Evolutionary conservation across 176 grass and related monocot species (phyloP), one percentile per base, ranked within the genome.

Genomic region (Aegilops speltoides): DNA sequence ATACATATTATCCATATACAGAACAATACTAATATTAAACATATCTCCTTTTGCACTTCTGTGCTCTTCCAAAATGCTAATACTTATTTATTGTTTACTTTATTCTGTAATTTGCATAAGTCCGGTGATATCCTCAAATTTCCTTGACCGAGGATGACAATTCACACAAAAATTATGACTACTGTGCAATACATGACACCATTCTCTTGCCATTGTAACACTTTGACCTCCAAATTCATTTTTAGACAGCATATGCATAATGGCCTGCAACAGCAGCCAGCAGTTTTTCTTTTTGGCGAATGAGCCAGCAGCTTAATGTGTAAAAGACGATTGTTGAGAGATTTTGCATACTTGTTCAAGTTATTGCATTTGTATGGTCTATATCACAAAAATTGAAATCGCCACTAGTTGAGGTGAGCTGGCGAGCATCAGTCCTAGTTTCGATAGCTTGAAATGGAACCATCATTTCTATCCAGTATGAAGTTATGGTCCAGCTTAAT

Each of bases 291-390:
- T 52, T 52, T 17, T 52, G 46, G 46, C 5, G 48, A 17, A 52
- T 52, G 48, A 82, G 10, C 22, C 22, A 32, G 12, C 75, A 46
- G 25, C 41, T 63, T 23, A 79, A 26, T 63, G 26, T 48, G 73
- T 62, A 1, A 77, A 75, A 24, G 5, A 83, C 0, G 32, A 78
- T 50, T 68, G 56, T 65, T 24, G 52, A 70, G 52, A 83, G 57
- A 84, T 69, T 34, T 50, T 52, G 73, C 14, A 37, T 61, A 26
- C 46, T 36, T 81, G 22, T 74, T 84, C 10, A 84, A 72, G 9
- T 38, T 68, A 73, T 52, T 76, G 14, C 24, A 52, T 50, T 25
- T 76, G 28, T 4, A 48, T 75, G 38, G 37, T 23, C 22, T 73
- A 15, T 26, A 57, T 57, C 6, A 57, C 8, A 57, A 57, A 52